phyloP scores from a whole-genome alignment of 73 alveolate genomes.

The Durusdinium trenchii region DNA sequence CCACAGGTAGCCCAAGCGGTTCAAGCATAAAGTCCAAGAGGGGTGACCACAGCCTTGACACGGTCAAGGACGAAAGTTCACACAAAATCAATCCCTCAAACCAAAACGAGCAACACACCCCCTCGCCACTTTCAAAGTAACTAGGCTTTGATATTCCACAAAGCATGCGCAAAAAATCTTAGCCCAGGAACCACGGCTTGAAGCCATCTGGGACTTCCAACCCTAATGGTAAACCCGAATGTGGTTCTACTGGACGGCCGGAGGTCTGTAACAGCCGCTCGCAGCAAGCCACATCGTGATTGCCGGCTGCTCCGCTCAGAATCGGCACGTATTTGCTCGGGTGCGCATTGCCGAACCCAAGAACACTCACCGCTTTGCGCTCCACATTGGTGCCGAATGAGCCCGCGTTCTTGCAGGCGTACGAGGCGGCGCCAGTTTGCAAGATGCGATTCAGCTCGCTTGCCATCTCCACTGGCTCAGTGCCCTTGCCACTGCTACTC shows the following conservation, averaged over 20 bases:
- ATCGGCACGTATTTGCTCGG: neutral
- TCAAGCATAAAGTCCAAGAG: neutral
- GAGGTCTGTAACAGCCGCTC: neutral
- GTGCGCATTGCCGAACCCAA: neutral
- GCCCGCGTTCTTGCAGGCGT: conserved; percentile 8
- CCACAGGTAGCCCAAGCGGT: neutral
- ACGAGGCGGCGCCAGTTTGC: neutral
- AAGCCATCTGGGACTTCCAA: neutral
- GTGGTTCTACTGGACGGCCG: conserved; percentile 8
- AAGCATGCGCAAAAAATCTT: neutral
- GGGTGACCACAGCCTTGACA: neutral
- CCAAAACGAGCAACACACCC: neutral
- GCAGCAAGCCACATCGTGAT: neutral
- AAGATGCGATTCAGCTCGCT: neutral
- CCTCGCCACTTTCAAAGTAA: neutral
- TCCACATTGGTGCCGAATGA: neutral
- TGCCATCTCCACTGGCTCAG: neutral
- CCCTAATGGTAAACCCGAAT: neutral
- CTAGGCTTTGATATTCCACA: neutral
- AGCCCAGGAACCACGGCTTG: neutral
- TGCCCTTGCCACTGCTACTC: neutral
- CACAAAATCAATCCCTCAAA: neutral
- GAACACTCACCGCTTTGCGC: neutral
- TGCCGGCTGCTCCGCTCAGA: neutral
- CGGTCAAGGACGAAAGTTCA: neutral